phyloP scores from a whole-genome alignment of 306 rosid genomes.

The Begonia loranthoides region DNA sequence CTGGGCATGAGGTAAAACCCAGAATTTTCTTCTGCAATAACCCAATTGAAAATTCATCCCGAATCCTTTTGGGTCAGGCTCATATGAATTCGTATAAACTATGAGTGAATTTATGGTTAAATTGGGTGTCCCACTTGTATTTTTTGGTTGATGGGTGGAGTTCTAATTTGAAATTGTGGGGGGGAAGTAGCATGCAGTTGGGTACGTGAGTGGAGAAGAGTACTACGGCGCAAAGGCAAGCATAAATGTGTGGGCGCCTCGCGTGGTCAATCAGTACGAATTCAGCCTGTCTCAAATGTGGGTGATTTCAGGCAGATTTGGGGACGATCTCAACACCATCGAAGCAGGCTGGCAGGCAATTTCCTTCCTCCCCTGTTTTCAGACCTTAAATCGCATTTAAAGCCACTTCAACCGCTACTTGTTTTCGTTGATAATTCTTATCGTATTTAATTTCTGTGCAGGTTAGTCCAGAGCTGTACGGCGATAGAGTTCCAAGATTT shows the following conservation, averaged over 20 bases:
- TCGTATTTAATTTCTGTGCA: background rate
- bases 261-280: slow-evolving; percentile 59
- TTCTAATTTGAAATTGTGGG: too few relatives aligned
- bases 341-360: slow-evolving; percentile 96
- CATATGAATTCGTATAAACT: too few relatives aligned
- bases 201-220: slow-evolving; percentile 71
- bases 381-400: background rate
- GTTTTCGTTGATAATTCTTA: too few relatives aligned
- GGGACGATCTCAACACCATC: slow-evolving; percentile 75
- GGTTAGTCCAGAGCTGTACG: background rate
- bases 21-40: background rate
- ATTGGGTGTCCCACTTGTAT: too few relatives aligned
- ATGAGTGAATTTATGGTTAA: too few relatives aligned
- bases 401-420: background rate
- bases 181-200: slow-evolving; percentile 72
- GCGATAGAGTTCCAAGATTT: background rate
- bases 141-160: too few relatives aligned
- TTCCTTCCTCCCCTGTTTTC: too few relatives aligned
- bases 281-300: slow-evolving; percentile 88
- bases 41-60: too few relatives aligned
- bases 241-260: slow-evolving; percentile 88
- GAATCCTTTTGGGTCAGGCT: too few relatives aligned
- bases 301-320: slow-evolving; percentile 90
- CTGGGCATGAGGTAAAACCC: slow-evolving; percentile 72
- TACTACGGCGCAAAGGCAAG: slow-evolving; percentile 87